These are phyloP conservation scores for Colletotrichum gloeosporioides DNA, from an alignment of 2,329 filamentous ascomycete genomes.

Conservation along the genomic window DNA sequence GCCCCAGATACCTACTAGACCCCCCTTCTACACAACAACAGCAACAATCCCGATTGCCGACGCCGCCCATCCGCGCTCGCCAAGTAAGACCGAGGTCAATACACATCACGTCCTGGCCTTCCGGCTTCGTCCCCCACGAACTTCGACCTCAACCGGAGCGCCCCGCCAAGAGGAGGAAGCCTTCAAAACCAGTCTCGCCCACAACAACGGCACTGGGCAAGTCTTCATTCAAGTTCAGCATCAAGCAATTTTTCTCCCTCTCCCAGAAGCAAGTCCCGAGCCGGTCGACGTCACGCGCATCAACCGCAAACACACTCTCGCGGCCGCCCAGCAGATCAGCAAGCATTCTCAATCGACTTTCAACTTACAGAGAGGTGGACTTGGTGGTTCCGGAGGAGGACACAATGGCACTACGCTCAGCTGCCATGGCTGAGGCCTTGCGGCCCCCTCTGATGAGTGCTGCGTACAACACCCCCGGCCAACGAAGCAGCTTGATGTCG, in stretches of 20 bases:
- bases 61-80: slow-evolving; percentile 44
- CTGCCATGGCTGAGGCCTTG: slow-evolving; percentile 17
- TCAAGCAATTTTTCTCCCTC: slow-evolving; percentile 18
- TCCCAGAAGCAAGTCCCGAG: slow-evolving; percentile 16
- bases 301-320: not conserved
- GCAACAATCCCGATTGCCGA: slow-evolving; percentile 29
- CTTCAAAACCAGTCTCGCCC: slow-evolving; percentile 7
- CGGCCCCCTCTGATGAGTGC: slow-evolving; percentile 20
- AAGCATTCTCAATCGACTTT: slow-evolving; percentile 14
- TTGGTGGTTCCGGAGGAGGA: slow-evolving; percentile 19
- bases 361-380: slow-evolving; percentile 11
- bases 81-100: slow-evolving; percentile 45
- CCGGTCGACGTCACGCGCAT: slow-evolving; percentile 9
- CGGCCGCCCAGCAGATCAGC: slow-evolving; percentile 16
- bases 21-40: slow-evolving; percentile 12
- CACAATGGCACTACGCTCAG: slow-evolving; percentile 23
- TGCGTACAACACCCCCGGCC: slow-evolving; percentile 32
- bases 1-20: slow-evolving; percentile 25
- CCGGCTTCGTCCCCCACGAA: slow-evolving; percentile 51
- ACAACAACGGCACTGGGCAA: slow-evolving; percentile 20
- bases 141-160: slow-evolving; percentile 42
- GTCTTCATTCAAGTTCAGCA: slow-evolving; percentile 14
- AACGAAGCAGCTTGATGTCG: slow-evolving; percentile 57
- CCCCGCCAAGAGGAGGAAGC: slow-evolving; percentile 36
- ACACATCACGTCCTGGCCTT: slow-evolving; percentile 46